Evolutionary conservation across 2,329 filamentous ascomycete species (phyloP).

Genomic region (Penicillium nordicum): DNA sequence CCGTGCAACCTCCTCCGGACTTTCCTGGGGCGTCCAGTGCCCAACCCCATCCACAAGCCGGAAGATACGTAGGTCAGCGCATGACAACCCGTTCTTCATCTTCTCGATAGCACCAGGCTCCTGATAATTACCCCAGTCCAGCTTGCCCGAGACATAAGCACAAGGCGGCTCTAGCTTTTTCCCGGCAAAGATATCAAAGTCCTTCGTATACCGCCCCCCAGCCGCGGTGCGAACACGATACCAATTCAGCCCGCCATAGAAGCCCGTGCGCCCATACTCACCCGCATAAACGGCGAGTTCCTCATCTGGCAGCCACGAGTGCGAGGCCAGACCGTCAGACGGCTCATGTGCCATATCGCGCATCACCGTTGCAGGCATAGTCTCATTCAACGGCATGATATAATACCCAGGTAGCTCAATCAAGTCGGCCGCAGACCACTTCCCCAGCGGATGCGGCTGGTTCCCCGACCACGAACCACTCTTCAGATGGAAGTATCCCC

Average conservation of each 20-base stretch:
- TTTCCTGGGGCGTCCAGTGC: slow-evolving; percentile 69
- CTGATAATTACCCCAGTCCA: slow-evolving; percentile 68
- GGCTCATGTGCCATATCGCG: slow-evolving; percentile 53
- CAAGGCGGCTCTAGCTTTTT: slow-evolving; percentile 60
- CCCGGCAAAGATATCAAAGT: slow-evolving; percentile 59
- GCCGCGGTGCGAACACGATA: slow-evolving; percentile 59
- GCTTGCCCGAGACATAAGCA: slow-evolving; percentile 58
- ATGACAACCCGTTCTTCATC: slow-evolving; percentile 47
- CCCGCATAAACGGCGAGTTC: slow-evolving; percentile 59
- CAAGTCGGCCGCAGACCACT: slow-evolving; percentile 51
- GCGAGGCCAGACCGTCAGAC: slow-evolving; percentile 33
- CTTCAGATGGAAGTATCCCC: slow-evolving; percentile 68
- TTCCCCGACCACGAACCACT: slow-evolving; percentile 59
- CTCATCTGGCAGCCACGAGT: slow-evolving; percentile 55
- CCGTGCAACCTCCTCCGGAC: slow-evolving; percentile 51
- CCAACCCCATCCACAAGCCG: slow-evolving; percentile 59
- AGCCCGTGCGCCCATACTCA: slow-evolving; percentile 61
- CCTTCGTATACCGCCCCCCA: slow-evolving; percentile 42
- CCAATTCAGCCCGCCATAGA: slow-evolving; percentile 66
- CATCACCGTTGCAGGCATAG: slow-evolving; percentile 59
- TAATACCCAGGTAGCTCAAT: slow-evolving; percentile 65
- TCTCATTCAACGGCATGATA: slow-evolving; percentile 57
- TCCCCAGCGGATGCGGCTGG: slow-evolving; percentile 51
- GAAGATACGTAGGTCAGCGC: slow-evolving; percentile 52
- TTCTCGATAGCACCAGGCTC: slow-evolving; percentile 62